A percentile compares a stretch with the other conserved stretches of the same genome.
phyloP scores from a whole-genome alignment of 768 basidiomycete genomes.

The Mycena pura region DNA sequence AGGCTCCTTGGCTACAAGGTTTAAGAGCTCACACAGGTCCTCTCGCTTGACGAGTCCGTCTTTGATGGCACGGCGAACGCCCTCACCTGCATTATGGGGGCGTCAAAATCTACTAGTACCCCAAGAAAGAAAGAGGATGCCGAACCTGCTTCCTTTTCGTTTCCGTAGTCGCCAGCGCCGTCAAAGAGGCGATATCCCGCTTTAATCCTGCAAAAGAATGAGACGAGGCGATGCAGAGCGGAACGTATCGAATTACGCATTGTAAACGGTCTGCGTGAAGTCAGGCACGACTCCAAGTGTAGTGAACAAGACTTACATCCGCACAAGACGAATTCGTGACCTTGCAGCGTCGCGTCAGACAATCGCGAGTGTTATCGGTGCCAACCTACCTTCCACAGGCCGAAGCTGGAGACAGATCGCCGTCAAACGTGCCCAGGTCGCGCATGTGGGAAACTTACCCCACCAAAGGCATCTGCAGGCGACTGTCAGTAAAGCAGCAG shows the following conservation, averaged over 20 bases:
- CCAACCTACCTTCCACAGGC: conserved; percentile 69
- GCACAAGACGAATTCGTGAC: conserved; percentile 66
- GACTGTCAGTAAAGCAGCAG: neutral
- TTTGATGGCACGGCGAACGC: conserved; percentile 75
- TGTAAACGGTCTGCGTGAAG: conserved; percentile 71
- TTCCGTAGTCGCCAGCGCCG: conserved; percentile 69
- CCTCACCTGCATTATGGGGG: conserved; percentile 58
- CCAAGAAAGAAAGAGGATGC: neutral
- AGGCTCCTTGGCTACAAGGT: neutral
- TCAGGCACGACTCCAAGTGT: neutral
- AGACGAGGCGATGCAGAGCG: neutral
- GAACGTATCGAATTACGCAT: conserved; percentile 50
- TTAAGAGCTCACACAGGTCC: conserved; percentile 71
- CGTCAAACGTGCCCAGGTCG: conserved; percentile 1
- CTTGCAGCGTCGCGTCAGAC: conserved; percentile 43
- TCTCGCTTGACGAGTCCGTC: conserved; percentile 88
- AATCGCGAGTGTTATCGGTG: conserved; percentile 38
- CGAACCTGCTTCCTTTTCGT: conserved; percentile 78
- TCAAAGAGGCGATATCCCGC: conserved; percentile 87
- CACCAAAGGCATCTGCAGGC: conserved; percentile 68
- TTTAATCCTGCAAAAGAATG: conserved; percentile 57
- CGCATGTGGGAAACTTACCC: conserved; percentile 52
- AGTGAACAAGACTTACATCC: conserved; percentile 48
- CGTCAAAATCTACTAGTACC: neutral
- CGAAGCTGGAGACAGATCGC: conserved; percentile 50